Evolutionary conservation across 805 yeast genomes (phyloP), one percentile per base, ranked within the genome.

Genomic region (Allodekkera sacchari): DNA sequence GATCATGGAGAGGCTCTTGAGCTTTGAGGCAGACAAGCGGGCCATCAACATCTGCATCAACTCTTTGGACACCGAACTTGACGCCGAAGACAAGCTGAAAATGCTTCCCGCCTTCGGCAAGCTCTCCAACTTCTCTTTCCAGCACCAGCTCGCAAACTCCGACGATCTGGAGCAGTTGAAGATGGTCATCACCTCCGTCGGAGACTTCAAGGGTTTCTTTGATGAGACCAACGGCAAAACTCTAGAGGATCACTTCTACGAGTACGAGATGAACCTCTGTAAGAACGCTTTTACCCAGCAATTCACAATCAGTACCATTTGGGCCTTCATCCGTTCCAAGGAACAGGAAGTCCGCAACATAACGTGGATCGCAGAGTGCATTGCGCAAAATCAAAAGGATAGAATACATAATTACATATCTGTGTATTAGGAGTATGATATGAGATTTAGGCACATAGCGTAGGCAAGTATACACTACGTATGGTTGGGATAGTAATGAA

Each of bases 341-440:
- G 98, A 92, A 60, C 98, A 94, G 61, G 99, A 92, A 59, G 76
- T 94, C 37, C 74, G 98, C 60, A 92, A 92, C 57, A 81, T 92
- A 44, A 85, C 97, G n/a, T 92, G 99, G 99, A 89, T 92, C 35
- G 95, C 97, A 30, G 99, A 92, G 64, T 92, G 99, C 66, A 92
- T 92, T 63, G 96, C 97, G 20, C 98, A 94, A 59, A 88, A 87
- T 55, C 99, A 92, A 68, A 84, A 87, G 64, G 94, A 84, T 53
- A 75, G 96, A 57, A 84, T 92, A 44, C 78, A 81, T 48, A 84
- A 83, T 57, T 94, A 87, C 56, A 87, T 94, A 38, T 66, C 94
- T 27, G 96, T 89, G 25, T 85, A 78, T 47, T 87, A 63, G 48
- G 22, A 25, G 16, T 26, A 19, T 20, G 12, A 20, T 14, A 29